Evolutionary conservation across 352 stramenopile species (phyloP), one percentile per base, ranked within the genome.

Genomic region (Globisporangium nagaii): DNA sequence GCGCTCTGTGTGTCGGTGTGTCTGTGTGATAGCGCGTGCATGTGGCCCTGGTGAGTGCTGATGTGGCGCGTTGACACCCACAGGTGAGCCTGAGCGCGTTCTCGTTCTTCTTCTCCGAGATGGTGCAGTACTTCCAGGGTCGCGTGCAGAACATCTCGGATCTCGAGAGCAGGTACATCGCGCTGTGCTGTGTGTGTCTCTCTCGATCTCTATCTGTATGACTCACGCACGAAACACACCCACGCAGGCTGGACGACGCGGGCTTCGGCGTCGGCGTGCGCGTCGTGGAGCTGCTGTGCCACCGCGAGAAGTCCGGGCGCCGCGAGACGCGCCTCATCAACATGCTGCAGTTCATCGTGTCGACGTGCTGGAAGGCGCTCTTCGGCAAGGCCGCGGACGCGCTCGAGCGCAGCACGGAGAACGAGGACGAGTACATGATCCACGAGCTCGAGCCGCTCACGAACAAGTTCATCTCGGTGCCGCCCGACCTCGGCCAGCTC

Each of bases 371-470:
- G 93, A 98, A 98, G 68, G 81, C 86, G 41, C 72, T 99, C 15
- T 99, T 98, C 68, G 95, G 95, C 43, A 98, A 98, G 67, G 79
- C 89, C 11, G 96, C 96, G 1, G 96, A 99, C 59, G 97, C 92
- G 12, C 78, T 99, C 24, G 95, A 99, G 75, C 79, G 93, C 54
- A 98, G 88, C 58, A 98, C 96, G 31, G 93, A 98, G 68, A 97
- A 98, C 68, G 92, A 97, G n/a, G 86, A 98, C 71, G 95, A 98
- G 84, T 99, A 97, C 75, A 98, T 98, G 94, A 98, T 98, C 64
- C 86, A 97, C 63, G 90, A 97, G 63, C 68, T 93, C 42, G 87
- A 96, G 56, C 92, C 92, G 22, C 69, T 98, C n/a, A 96, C 90
- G 19, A 98, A 96, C 72, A 98, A 93, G 53, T 99, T 98, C 74